Evolutionary conservation across 495 filamentous ascomycete genomes (phyloP), one percentile per base, ranked within the genome.

Genomic region (Pyrenula aspistea): DNA sequence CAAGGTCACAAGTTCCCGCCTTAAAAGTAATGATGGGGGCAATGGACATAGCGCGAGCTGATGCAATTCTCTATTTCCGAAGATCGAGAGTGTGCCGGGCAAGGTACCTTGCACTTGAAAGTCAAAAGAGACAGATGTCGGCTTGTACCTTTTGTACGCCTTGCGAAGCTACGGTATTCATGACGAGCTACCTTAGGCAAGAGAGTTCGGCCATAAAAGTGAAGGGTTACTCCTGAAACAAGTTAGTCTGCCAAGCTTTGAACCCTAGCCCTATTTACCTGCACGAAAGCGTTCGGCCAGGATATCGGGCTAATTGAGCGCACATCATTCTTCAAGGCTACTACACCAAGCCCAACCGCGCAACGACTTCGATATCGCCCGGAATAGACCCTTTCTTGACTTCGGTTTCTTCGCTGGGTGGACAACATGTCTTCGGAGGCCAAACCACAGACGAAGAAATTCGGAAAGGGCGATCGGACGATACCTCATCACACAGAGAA

Each of bases 401-500:
- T 4, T 4, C 15, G 31, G 4, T 42, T 42, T 42, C 31, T 4
- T 42, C 31, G 31, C 31, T 15, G 31, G 31, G 31, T 42, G 31
- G 4, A 15, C 4, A 42, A 42, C 8, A 42, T 42, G 50, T 20
- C 50, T 52, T 52, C 22, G 50, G 50, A 52, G 50, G 50, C 50
- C 8, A 52, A 52, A 21, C 22, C 50, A 52, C 72, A 84, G 77
- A 89, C 87, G 77, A 95, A 96, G 88, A 89, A 84, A 79, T 96
- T 96, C 83, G 91, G 89, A 79, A 96, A 95, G 84, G 87, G 88
- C 77, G 87, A 89, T 77, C 85, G 93, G 78, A 80, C 84, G 73
- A 82, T 98, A 71, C 88, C 88, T 67, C 78, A 83, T 71, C 74
- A 80, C 69, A 78, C 83, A 66, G 83, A 93, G 75, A 95, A 94